Base-by-base conservation (phyloP, 345 rosid genomes). In the Aegle marmelos region DNA sequence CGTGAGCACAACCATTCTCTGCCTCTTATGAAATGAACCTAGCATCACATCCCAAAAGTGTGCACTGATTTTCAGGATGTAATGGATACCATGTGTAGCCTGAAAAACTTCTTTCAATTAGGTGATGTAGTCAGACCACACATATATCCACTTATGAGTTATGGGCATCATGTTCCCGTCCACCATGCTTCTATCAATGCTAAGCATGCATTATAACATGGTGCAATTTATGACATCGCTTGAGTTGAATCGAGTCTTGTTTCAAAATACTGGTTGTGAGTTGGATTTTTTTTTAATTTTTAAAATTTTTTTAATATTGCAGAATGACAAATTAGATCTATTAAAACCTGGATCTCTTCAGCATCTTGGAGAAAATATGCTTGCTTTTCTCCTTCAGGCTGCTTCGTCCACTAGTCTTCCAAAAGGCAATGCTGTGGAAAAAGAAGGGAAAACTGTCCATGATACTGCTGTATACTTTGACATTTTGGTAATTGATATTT, bases 311-410 rank as follows among this genome's bases (percentile, higher is more conserved):
- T 31, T 31, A 31, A 3, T 22, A 7, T 0, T 84, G 87, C 93
- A 96, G 99, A 96, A 96, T 80, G 99, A 96, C 91, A 96, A 89
- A 81, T 41, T 94, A 79, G 95, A 96, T 80, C 90, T 96, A 39
- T 75, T 96, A 81, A 91, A 94, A 83, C 78, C 93, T 41, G 99
- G 99, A 77, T 94, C 99, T 28, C 97, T 96, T 74, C 99, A 96
- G 86, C 98, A 96, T 90, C 91, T 89, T 74, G 98, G 99, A 75
- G 99, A 96, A 83, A 94, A 96, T 81, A 88, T 94, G 93, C 99
- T 96, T 78, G 89, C 97, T 76, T 96, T 94, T 87, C 92, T 96
- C 59, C 85, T 91, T 76, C 94, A 86, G 45, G 79, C 80, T 85
- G 97, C 84, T 79, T 63, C 97, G 79, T 88, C 92, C 58, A 68